phyloP scores from a whole-genome alignment of 2,329 filamentous ascomycete species.

The Talaromyces funiculosus region DNA sequence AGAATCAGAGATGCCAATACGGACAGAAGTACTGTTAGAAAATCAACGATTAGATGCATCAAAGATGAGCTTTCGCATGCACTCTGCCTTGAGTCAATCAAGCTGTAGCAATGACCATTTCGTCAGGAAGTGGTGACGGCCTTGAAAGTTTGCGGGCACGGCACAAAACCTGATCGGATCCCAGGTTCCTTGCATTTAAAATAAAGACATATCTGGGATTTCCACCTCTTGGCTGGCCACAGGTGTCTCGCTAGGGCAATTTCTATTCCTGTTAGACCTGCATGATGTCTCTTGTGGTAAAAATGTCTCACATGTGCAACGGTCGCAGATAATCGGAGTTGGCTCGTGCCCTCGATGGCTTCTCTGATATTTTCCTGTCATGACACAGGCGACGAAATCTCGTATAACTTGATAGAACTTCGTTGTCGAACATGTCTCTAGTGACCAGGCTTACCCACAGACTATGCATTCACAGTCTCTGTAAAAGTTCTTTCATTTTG shows the following conservation, averaged over 20 bases:
- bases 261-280: no score
- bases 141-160: not conserved
- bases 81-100: not conserved
- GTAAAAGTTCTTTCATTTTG: not conserved
- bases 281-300: no score
- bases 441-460: no score
- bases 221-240: no score
- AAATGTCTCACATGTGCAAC: no score
- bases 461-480: not conserved
- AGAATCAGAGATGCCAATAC: no score
- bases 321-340: no score
- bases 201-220: not conserved
- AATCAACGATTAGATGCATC: not conserved
- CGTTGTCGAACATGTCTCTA: no score
- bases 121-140: not conserved
- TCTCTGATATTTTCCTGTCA: no score
- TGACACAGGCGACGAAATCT: not conserved
- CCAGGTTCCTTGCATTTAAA: not conserved
- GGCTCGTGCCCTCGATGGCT: no score
- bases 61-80: not conserved
- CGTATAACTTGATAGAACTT: not conserved
- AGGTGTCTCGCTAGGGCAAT: no score
- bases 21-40: no score
- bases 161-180: not conserved
- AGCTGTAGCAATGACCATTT: not conserved